Conservation (phyloP, 2,329 filamentous ascomycete species). For the Ophiostoma quercus region DNA sequence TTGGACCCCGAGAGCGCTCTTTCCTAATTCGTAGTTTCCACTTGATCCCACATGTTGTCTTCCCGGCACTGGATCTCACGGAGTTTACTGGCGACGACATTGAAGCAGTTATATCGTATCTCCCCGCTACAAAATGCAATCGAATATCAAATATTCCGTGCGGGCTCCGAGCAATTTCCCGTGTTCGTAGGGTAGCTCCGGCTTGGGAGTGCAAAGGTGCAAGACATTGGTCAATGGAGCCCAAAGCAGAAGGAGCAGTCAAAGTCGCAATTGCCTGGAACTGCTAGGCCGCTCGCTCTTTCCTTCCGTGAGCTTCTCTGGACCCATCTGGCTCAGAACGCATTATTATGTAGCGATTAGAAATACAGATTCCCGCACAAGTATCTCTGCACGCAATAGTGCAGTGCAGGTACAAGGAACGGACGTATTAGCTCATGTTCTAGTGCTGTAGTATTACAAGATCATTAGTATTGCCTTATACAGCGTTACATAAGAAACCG, state of each 20-base stretch:
- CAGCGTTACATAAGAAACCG: slow-evolving; percentile 4
- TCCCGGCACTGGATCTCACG: background rate
- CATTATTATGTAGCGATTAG: slow-evolving; percentile 9
- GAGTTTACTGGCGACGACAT: background rate
- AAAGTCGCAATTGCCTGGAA: background rate
- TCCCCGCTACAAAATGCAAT: background rate
- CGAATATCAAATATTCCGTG: background rate
- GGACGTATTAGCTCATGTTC: background rate
- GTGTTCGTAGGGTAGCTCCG: background rate
- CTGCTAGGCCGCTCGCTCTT: background rate
- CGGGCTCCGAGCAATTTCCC: background rate
- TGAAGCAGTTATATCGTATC: background rate
- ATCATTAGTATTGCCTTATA: background rate
- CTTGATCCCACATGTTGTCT: background rate
- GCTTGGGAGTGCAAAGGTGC: background rate
- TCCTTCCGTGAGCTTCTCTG: slow-evolving; percentile 3
- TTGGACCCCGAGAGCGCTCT: slow-evolving; percentile 11
- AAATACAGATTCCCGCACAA: background rate
- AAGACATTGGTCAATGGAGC: background rate
- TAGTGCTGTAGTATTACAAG: background rate
- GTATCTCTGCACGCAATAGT: background rate
- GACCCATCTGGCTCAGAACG: background rate
- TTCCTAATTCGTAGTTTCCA: background rate
- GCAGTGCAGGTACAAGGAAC: slow-evolving; percentile 9
- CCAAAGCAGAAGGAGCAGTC: background rate